Evolutionary conservation across 2,329 filamentous ascomycete species (phyloP), one percentile per base, ranked within the genome.

Genomic region (Diaporthe citriasiana): DNA sequence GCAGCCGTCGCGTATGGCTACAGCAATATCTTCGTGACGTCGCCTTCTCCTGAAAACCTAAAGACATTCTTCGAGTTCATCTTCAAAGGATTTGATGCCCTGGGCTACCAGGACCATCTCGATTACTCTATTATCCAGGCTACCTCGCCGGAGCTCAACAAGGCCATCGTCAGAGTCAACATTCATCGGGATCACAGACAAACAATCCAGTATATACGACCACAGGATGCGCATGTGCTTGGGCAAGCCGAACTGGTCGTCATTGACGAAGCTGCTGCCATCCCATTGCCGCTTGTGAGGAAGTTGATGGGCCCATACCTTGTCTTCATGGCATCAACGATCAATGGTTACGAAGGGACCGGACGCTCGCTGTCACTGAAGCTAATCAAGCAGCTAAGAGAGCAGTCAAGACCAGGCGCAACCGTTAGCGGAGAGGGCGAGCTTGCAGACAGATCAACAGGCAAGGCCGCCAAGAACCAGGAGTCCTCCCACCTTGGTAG

Each of bases 11-110:
- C 97, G 1, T 94, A 98, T 81, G 97, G 97, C 35, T 99, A 99
- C 84, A 98, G 95, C 87, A 99, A 99, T 83, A 98, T 99, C 79
- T 99, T 99, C 85, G 98, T 99, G 81, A 99, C 97, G 1, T 98
- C 96, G 1, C 96, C 96, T 0, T 98, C 95, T 75, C 97, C 97
- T 0, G 97, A 99, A 85, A 99, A 99, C 84, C 88, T 99, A 88
- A 99, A 98, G 86, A 99, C 97, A 0, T 88, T 99, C 10, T 99
- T 99, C 81, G 95, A 99, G 80, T 99, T 99, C 80, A 91, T 99
- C 25, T 98, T 99, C 88, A 98, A 98, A 83, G 97, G 95, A 0
- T 99, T 99, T 79, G 97, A 99, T 82, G 94, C 95, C 15, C 88
- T 99, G 38, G 94, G 93, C 42, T 99, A 99, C 80, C 91, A 95